Evolutionary conservation across 2,329 filamentous ascomycete genomes (phyloP).

Genomic region (Clonostachys byssicola): DNA sequence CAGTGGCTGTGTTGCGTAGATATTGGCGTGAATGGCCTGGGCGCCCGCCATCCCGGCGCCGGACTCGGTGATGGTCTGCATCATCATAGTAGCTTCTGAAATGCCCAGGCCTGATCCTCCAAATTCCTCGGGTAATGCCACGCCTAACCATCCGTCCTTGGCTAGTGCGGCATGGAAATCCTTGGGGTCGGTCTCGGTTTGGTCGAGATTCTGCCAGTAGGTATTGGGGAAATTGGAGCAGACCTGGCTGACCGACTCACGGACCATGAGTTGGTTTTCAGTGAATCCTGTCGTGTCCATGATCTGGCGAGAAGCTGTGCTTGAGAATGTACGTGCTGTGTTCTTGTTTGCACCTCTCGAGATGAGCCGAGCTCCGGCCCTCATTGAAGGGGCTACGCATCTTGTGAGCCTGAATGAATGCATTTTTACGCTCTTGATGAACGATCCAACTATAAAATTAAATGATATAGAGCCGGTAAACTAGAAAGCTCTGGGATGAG

Average conservation of each 20-base stretch:
- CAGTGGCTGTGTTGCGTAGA: conserved; percentile 73
- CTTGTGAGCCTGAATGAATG: too few relatives aligned
- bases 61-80: conserved; percentile 75
- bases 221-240: conserved; percentile 68
- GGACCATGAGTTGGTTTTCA: conserved; percentile 67
- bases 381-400: too few relatives aligned
- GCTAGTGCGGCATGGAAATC: conserved; percentile 75
- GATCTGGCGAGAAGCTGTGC: conserved; percentile 29
- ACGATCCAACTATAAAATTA: too few relatives aligned
- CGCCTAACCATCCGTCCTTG: conserved; percentile 75
- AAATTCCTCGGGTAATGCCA: conserved; percentile 69
- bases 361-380: too few relatives aligned
- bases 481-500: too few relatives aligned
- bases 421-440: too few relatives aligned
- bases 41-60: conserved; percentile 76
- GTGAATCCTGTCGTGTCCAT: conserved; percentile 74
- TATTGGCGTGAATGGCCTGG: conserved; percentile 59
- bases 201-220: conserved; percentile 75
- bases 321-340: conserved; percentile 21
- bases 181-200: conserved; percentile 64
- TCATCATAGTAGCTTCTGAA: conserved; percentile 81
- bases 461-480: too few relatives aligned
- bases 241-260: conserved; percentile 64
- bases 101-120: conserved; percentile 75
- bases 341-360: too few relatives aligned